Evolutionary conservation across 2,329 filamentous ascomycete genomes (phyloP).

Genomic region (Fusarium sp.): DNA sequence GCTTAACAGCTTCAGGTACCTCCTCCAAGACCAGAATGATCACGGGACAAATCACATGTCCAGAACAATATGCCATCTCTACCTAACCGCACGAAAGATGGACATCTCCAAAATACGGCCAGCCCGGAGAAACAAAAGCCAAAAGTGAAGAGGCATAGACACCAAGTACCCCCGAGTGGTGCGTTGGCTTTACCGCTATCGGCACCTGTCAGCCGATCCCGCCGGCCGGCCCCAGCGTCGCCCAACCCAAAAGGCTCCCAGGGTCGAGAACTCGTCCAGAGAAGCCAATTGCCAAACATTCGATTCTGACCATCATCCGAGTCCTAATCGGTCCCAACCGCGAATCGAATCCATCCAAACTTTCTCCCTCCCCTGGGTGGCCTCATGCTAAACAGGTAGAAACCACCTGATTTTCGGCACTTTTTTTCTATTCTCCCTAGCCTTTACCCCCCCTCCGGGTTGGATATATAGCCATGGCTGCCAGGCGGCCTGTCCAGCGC

Average conservation of each 20-base stretch:
- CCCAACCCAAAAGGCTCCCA: conserved; percentile 15
- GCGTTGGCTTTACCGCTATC: conserved; percentile 40
- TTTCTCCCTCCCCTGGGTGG: conserved; percentile 37
- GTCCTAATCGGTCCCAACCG: conserved; percentile 45
- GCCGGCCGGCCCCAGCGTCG: conserved; percentile 21
- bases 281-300: conserved; percentile 49
- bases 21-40: not conserved
- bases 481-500: conserved; percentile 50
- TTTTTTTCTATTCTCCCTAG: conserved; percentile 27
- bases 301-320: conserved; percentile 50
- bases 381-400: conserved; percentile 38
- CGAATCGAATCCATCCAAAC: conserved; percentile 13
- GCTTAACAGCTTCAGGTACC: not conserved
- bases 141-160: conserved; percentile 20
- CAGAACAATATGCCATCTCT: not conserved
- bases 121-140: conserved; percentile 13
- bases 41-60: conserved; percentile 16
- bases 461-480: conserved; percentile 52
- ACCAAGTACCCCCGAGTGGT: conserved; percentile 35
- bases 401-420: conserved; percentile 45
- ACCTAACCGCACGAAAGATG: not conserved
- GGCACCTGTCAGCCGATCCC: conserved; percentile 40
- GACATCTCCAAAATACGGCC: not conserved
- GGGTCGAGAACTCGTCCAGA: conserved; percentile 26
- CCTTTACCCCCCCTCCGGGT: conserved; percentile 20